Conservation (phyloP, 2,329 filamentous ascomycete genomes). For the Xylariaceae sp. region DNA sequence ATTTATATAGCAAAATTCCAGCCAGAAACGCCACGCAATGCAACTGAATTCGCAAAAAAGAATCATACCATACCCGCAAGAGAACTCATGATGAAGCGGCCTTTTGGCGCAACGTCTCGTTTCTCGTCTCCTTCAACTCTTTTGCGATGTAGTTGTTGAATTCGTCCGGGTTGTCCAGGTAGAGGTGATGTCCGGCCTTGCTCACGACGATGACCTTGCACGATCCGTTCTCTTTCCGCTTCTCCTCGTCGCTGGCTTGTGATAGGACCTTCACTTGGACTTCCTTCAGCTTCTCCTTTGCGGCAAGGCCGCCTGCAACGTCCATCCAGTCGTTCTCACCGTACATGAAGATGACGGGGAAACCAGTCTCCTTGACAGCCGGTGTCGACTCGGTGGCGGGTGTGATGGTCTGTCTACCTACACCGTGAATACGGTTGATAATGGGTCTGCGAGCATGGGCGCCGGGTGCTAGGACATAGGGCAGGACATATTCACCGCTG, state of each 20-base stretch:
- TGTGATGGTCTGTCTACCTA: conserved; percentile 65
- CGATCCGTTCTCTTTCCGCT: conserved; percentile 66
- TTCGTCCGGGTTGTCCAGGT: conserved; percentile 54
- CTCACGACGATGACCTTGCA: conserved; percentile 75
- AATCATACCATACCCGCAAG: not conserved
- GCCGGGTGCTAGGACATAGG: conserved; percentile 88
- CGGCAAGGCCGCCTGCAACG: conserved; percentile 73
- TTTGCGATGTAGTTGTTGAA: conserved; percentile 50
- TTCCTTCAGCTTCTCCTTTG: conserved; percentile 71
- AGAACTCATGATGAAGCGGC: not conserved
- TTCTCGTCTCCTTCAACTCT: conserved; percentile 49
- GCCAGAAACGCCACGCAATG: conserved; percentile 14
- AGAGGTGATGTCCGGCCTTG: conserved; percentile 55
- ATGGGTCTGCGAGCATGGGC: conserved; percentile 85
- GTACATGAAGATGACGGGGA: conserved; percentile 90
- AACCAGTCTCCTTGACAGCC: conserved; percentile 52
- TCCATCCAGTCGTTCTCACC: conserved; percentile 99
- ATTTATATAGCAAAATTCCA: not conserved
- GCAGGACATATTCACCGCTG: conserved; percentile 87
- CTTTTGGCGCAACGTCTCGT: conserved; percentile 26
- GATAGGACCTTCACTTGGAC: conserved; percentile 56
- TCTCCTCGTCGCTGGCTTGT: conserved; percentile 62
- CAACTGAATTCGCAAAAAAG: conserved; percentile 7
- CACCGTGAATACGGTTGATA: conserved; percentile 77
- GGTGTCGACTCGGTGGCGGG: conserved; percentile 31